Conservation (phyloP, 2,329 filamentous ascomycete species). For the Xenoacremonium recifei region DNA sequence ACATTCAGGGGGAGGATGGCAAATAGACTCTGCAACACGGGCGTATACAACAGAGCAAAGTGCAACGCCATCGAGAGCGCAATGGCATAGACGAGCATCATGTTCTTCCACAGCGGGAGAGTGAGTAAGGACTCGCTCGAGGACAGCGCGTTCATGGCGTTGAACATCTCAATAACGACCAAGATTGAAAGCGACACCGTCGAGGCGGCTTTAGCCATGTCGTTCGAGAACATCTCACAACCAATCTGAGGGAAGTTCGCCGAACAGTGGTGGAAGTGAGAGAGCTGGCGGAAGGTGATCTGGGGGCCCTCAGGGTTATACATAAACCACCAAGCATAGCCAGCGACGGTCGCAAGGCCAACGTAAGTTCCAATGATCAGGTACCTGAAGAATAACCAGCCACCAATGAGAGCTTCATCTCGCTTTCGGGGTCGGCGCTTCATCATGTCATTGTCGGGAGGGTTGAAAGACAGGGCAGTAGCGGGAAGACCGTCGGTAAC, state of each 20-base stretch:
- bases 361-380: slow-evolving; percentile 96
- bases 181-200: slow-evolving; percentile 90
- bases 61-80: slow-evolving; percentile 89
- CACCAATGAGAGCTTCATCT: slow-evolving; percentile 87
- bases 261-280: slow-evolving; percentile 92
- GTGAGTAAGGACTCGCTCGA: slow-evolving; percentile 93
- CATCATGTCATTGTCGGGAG: slow-evolving; percentile 98
- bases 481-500: slow-evolving; percentile 96
- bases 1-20: slow-evolving; percentile 84
- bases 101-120: slow-evolving; percentile 95
- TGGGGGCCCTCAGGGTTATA: slow-evolving; percentile 87
- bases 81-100: slow-evolving; percentile 97
- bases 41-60: slow-evolving; percentile 89
- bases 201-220: slow-evolving; percentile 84
- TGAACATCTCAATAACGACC: slow-evolving; percentile 99
- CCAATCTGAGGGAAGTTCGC: slow-evolving; percentile 83
- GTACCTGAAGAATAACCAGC: slow-evolving; percentile 97
- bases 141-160: slow-evolving; percentile 96
- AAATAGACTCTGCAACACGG: slow-evolving; percentile 85
- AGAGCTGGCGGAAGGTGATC: slow-evolving; percentile 84
- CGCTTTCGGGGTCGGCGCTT: slow-evolving; percentile 85
- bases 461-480: slow-evolving; percentile 96
- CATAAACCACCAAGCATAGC: slow-evolving; percentile 99
- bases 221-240: slow-evolving; percentile 86
- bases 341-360: slow-evolving; percentile 88